These are phyloP conservation scores for Sugiyamaella xylanicola DNA, from an alignment of 1,139 yeast species.

Conservation along the genomic window DNA sequence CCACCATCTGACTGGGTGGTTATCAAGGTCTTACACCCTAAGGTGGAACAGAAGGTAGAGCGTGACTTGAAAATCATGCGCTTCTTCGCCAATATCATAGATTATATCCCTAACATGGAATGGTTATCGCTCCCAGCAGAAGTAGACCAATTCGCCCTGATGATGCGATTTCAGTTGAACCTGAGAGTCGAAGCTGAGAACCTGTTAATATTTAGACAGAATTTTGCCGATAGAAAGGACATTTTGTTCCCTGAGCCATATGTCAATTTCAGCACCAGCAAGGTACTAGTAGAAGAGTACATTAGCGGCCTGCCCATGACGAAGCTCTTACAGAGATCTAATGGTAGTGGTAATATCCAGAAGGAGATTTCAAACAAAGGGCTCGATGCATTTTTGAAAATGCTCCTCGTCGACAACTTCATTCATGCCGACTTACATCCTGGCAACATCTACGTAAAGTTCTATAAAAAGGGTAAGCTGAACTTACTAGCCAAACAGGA, in stretches of 20 bases:
- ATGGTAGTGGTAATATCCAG: constrained; percentile 47
- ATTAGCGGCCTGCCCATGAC: constrained; percentile 84
- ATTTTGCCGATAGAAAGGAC: constrained; percentile 58
- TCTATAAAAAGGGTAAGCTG: constrained; percentile 45
- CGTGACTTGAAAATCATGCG: constrained; percentile 85
- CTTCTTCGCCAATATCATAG: constrained; percentile 70
- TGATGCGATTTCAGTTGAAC: constrained; percentile 90
- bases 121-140: constrained; percentile 96
- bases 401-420: constrained; percentile 90
- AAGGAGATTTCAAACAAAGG: constrained; percentile 84
- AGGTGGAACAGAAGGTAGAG: constrained; percentile 67
- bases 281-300: constrained; percentile 83
- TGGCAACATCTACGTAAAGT: constrained; percentile 86
- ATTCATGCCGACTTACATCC: constrained; percentile 97
- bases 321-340: constrained; percentile 51
- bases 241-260: constrained; percentile 84
- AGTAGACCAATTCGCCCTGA: constrained; percentile 79
- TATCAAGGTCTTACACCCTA: constrained; percentile 89
- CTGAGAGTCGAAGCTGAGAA: constrained; percentile 86
- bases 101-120: constrained; percentile 88
- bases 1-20: constrained; percentile 68
- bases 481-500: constrained; percentile 28
- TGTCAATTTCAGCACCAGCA: constrained; percentile 63
- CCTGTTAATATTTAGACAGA: constrained; percentile 64
- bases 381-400: constrained; percentile 85